Evolutionary conservation across 2,329 filamentous ascomycete genomes (phyloP), one percentile per base, ranked within the genome.

Genomic region (Calonectria pseudoturangicola): DNA sequence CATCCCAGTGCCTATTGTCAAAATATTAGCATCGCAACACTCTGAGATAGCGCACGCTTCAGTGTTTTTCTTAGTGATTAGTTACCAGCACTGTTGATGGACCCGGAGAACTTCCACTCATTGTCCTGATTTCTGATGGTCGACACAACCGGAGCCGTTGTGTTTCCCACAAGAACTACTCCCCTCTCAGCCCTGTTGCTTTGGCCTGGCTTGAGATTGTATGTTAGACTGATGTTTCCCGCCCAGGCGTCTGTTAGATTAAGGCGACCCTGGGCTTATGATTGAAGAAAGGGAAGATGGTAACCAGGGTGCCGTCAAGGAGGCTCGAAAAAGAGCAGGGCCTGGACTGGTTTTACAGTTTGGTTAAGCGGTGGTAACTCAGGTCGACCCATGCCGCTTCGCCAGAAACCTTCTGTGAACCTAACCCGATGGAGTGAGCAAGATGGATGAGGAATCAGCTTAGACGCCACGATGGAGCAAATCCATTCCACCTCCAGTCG

Each of bases 341-440:
- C 8, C 54, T 41, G 33, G 54, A 25, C 36, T 25, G 16, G 30
- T 60, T 60, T 60, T 60, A 60, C 54, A 39, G 54, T 60, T 60
- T 28, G 16, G 2, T 41, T 36, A 41, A 16, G 33, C 36, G 12
- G 36, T 41, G 21, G 54, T 27, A 27, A 60, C 54, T 60, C n/a
- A 58, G 27, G 54, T 27, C 25, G 21, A 33, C 3, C 21, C 54
- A 58, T 60, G 33, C 10, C 25, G 15, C 15, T 39, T 27, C 15
- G 7, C 36, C 33, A 16, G n/a, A 39, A 60, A 60, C 45, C n/a
- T 48, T 48, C 45, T 13, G 5, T 8, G 8, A 9, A 21, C 39
- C 33, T 60, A 60, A 60, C 54, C 54, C 33, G 21, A 41, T 60
- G 13, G 39, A 60, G 33, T 60, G 25, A 15, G 16, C 25, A 39